Conservation (phyloP, 495 filamentous ascomycete genomes). For the Margaritispora aquatica region DNA sequence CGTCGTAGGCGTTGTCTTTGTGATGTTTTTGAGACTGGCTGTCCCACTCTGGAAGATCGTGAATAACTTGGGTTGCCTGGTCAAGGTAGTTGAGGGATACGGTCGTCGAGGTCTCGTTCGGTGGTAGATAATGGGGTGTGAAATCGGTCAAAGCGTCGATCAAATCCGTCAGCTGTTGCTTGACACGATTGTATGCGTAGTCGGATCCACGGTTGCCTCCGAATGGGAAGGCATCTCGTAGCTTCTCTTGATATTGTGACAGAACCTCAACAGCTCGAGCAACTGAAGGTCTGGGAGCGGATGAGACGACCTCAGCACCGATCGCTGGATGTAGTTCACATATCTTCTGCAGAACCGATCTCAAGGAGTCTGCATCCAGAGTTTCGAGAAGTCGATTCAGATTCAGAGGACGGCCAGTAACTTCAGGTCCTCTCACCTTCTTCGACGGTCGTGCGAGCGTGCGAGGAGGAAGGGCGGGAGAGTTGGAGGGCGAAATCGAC, state of each 20-base stretch:
- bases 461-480: slow-evolving; percentile 64
- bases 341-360: slow-evolving; percentile 75
- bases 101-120: slow-evolving; percentile 74
- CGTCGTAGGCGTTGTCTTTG: slow-evolving; percentile 92
- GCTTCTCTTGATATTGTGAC: slow-evolving; percentile 67
- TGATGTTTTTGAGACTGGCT: slow-evolving; percentile 79
- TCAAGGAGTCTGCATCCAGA: slow-evolving; percentile 73
- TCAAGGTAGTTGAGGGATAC: slow-evolving; percentile 81
- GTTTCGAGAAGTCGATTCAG: slow-evolving; percentile 87
- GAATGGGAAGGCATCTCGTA: slow-evolving; percentile 80
- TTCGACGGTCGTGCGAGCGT: slow-evolving; percentile 56
- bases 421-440: slow-evolving; percentile 55
- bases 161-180: slow-evolving; percentile 69
- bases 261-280: slow-evolving; percentile 73
- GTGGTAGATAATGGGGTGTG: slow-evolving; percentile 90
- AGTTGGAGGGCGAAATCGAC: slow-evolving; percentile 77
- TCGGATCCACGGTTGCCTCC: slow-evolving; percentile 78
- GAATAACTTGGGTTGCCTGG: slow-evolving; percentile 81
- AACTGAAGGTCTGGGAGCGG: slow-evolving; percentile 79
- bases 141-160: slow-evolving; percentile 89
- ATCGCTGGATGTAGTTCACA: slow-evolving; percentile 84
- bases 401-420: slow-evolving; percentile 70
- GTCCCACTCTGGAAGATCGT: slow-evolving; percentile 82
- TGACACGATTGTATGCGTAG: slow-evolving; percentile 91
- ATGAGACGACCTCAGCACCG: slow-evolving; percentile 73